These are phyloP conservation scores for Andrographis paniculata DNA, from an alignment of 305 asterid genomes.

Conservation along the genomic window DNA sequence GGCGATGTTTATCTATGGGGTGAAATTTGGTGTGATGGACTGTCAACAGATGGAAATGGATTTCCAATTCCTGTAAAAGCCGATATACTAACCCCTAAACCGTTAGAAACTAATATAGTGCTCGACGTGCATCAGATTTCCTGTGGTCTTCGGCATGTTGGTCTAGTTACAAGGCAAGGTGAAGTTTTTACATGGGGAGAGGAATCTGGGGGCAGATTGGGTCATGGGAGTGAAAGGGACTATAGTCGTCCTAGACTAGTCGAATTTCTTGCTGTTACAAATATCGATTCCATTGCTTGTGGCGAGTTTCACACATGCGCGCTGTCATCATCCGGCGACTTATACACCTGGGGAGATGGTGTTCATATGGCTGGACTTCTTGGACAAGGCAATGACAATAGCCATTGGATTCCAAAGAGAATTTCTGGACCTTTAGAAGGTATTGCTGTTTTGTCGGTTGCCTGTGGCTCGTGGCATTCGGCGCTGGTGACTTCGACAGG, in stretches of 20 bases:
- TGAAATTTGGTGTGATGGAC: constrained; percentile 73
- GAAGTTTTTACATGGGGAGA: constrained; percentile 96
- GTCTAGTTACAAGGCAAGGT: constrained; percentile 85
- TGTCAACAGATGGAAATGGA: constrained; percentile 45
- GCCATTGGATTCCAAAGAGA: constrained; percentile 92
- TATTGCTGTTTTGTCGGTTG: constrained; percentile 65
- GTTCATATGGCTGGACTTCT: constrained; percentile 72
- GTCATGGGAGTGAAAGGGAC: constrained; percentile 80
- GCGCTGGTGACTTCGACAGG: constrained; percentile 66
- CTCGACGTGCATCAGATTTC: constrained; percentile 82
- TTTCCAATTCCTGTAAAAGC: constrained; percentile 41
- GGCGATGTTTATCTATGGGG: constrained; percentile 98
- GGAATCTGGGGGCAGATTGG: constrained; percentile 85
- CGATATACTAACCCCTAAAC: constrained; percentile 68
- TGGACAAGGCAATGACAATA: constrained; percentile 79
- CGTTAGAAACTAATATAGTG: constrained; percentile 67
- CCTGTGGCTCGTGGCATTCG: constrained; percentile 92
- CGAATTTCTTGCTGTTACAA: constrained; percentile 56
- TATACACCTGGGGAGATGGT: constrained; percentile 95
- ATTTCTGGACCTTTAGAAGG: constrained; percentile 77
- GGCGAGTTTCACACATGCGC: constrained; percentile 91
- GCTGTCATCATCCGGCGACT: constrained; percentile 65
- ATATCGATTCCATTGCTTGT: constrained; percentile 66
- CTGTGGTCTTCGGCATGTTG: constrained; percentile 81
- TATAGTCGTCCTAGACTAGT: constrained; percentile 61